These are phyloP conservation scores for Populus tomentosa DNA, from an alignment of 441 rosid species.

Conservation along the genomic window DNA sequence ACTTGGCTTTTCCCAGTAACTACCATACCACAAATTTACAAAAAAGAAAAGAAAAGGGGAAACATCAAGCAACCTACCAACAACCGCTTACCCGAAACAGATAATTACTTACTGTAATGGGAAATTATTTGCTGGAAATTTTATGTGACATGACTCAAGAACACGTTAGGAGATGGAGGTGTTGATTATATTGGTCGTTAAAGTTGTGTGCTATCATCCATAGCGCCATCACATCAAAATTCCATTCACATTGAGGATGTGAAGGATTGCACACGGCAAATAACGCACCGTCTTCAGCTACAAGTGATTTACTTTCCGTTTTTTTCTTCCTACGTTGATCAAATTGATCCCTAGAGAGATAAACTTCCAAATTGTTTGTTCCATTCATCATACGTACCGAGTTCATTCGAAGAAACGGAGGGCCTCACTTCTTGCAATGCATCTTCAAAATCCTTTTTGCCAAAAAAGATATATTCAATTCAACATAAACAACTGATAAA, in stretches of 20 bases:
- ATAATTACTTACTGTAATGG: neutral
- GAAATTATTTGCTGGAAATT: neutral
- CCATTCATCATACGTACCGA: constrained; percentile 74
- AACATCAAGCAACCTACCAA: neutral
- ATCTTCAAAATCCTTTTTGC: constrained; percentile 62
- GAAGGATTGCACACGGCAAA: neutral
- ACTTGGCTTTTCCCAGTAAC: neutral
- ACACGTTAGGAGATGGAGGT: neutral
- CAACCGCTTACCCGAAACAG: neutral
- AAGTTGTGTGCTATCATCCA: neutral
- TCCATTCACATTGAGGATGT: neutral
- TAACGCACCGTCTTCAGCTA: neutral
- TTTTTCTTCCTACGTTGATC: neutral
- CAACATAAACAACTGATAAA: neutral
- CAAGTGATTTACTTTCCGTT: neutral
- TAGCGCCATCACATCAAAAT: neutral
- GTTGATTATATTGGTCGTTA: neutral
- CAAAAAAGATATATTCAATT: neutral
- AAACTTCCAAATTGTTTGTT: constrained; percentile 92
- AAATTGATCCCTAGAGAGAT: constrained; percentile 35
- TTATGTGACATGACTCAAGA: neutral
- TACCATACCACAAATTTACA: neutral
- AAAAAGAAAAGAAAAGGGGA: too few species aligned
- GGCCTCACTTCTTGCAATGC: constrained; percentile 90
- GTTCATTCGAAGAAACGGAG: constrained; percentile 77